A percentile compares a stretch with the other conserved stretches of the same genome.
phyloP scores from a whole-genome alignment of 352 stramenopile genomes.

The Thalassiosira oceanica region DNA sequence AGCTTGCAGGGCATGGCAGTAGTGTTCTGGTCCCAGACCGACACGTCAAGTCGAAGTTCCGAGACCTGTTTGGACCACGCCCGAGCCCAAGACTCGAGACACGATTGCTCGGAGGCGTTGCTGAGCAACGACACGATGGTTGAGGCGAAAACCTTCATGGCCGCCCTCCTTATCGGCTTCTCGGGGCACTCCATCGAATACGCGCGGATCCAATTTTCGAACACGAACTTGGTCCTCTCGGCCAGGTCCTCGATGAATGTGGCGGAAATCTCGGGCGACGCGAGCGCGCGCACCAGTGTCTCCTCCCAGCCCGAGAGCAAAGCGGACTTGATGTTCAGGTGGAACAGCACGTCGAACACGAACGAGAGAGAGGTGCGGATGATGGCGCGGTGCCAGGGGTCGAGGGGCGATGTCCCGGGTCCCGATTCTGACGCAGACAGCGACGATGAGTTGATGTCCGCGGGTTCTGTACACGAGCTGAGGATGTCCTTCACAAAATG shows the following conservation, averaged over 20 bases:
- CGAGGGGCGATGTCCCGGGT: too few relatives aligned
- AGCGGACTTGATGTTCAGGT: slow-evolving; percentile 58
- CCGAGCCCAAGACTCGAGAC: slow-evolving; percentile 59
- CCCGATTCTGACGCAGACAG: slow-evolving; percentile 30
- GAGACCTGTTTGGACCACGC: slow-evolving; percentile 60
- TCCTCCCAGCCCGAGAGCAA: slow-evolving; percentile 62
- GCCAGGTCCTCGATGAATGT: slow-evolving; percentile 72
- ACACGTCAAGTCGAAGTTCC: too few relatives aligned
- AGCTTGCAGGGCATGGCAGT: slow-evolving; percentile 56
- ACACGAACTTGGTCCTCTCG: slow-evolving; percentile 57
- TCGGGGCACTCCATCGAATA: slow-evolving; percentile 79
- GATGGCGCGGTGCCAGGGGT: slow-evolving; percentile 43
- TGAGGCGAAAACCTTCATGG: slow-evolving; percentile 60
- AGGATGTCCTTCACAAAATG: slow-evolving; percentile 86
- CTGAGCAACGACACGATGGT: slow-evolving; percentile 50
- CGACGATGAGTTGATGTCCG: slow-evolving; percentile 41
- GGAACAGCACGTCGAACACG: slow-evolving; percentile 80
- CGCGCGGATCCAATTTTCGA: slow-evolving; percentile 76
- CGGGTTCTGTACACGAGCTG: slow-evolving; percentile 42
- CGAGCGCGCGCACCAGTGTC: slow-evolving; percentile 67
- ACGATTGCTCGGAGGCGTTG: slow-evolving; percentile 41
- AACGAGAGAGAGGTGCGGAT: slow-evolving; percentile 72
- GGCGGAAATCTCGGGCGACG: slow-evolving; percentile 40
- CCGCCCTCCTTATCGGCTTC: slow-evolving; percentile 46
- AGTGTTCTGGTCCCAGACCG: slow-evolving; percentile 16